Percentiles rank a stretch among this genome's conserved stretches.
Evolutionary conservation across 805 yeast genomes (phyloP).

Genomic region (Blastobotrys peoriensis): DNA sequence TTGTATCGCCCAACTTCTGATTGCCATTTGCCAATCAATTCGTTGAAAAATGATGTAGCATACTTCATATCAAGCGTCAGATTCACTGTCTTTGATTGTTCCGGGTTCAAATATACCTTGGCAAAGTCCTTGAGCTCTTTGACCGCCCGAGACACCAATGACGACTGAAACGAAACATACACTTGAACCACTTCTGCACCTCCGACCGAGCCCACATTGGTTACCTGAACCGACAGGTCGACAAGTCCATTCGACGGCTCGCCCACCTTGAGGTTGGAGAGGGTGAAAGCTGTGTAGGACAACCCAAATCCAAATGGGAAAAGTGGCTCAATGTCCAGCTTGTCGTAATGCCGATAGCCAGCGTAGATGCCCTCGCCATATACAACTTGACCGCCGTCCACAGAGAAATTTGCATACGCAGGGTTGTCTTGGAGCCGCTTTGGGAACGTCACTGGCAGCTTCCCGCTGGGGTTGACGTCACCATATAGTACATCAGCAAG

Average conservation of each 20-base stretch:
- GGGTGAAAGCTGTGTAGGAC: constrained; percentile 48
- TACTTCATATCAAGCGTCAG: constrained; percentile 29
- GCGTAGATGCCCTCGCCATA: constrained; percentile 63
- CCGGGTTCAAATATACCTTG: constrained; percentile 42
- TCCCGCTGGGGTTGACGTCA: constrained; percentile 54
- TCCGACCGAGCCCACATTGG: constrained; percentile 41
- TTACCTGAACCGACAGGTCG: constrained; percentile 25
- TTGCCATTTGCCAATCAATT: neutral
- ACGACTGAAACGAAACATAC: constrained; percentile 34
- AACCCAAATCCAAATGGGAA: constrained; percentile 61
- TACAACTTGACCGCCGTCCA: constrained; percentile 37
- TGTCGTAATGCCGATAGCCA: constrained; percentile 57
- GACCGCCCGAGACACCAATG: constrained; percentile 43
- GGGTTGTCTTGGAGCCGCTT: constrained; percentile 46
- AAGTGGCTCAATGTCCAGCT: constrained; percentile 38
- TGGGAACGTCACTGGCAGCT: constrained; percentile 52
- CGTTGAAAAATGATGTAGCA: constrained; percentile 1
- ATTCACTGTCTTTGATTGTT: constrained; percentile 35
- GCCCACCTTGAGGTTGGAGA: constrained; percentile 30
- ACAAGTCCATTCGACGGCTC: too few species aligned
- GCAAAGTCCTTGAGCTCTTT: constrained; percentile 56
- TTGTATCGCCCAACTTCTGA: neutral
- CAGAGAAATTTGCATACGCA: constrained; percentile 44
- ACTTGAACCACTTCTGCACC: constrained; percentile 55
- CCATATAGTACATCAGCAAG: constrained; percentile 56